Evolutionary conservation across 768 basidiomycete genomes (phyloP).

Genomic region (Auriculariales sp.): DNA sequence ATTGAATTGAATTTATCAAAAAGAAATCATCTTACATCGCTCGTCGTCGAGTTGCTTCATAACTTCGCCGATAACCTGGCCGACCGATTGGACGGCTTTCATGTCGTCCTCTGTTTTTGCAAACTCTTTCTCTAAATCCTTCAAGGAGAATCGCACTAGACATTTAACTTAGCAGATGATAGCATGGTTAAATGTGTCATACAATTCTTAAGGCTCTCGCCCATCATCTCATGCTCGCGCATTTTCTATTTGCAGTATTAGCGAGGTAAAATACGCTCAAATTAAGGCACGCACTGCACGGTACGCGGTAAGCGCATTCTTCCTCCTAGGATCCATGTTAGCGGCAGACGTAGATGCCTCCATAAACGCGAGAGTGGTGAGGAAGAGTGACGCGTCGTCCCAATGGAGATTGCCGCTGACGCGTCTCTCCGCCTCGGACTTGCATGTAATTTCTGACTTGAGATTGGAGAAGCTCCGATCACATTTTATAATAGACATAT

Average conservation of each 20-base stretch:
- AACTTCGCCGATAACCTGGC: constrained; percentile 97
- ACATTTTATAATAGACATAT: too few species aligned
- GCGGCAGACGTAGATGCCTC: constrained; percentile 40
- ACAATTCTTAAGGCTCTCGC: constrained; percentile 85
- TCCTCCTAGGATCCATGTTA: constrained; percentile 53
- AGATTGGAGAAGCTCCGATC: too few species aligned
- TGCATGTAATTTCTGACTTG: too few species aligned
- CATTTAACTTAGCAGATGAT: not conserved
- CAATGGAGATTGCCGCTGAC: not conserved
- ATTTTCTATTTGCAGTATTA: constrained; percentile 61
- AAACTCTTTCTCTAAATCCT: constrained; percentile 76
- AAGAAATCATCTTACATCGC: constrained; percentile 52
- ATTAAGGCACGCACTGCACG: constrained; percentile 38
- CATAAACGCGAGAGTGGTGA: constrained; percentile 13
- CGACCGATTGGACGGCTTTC: constrained; percentile 96
- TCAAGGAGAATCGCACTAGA: constrained; percentile 80
- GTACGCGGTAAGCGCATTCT: constrained; percentile 62
- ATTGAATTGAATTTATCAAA: not conserved
- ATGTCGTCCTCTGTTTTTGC: constrained; percentile 97
- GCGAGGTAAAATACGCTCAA: not conserved
- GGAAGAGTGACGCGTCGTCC: constrained; percentile 2
- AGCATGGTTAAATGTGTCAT: constrained; percentile 14
- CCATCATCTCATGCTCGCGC: constrained; percentile 75
- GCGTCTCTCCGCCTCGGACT: too few species aligned
- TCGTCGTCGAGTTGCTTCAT: constrained; percentile 98